A percentile compares a stretch with the other conserved stretches of the same genome.
Conservation (phyloP, 768 basidiomycete genomes). For the Lactifluus volemus region DNA sequence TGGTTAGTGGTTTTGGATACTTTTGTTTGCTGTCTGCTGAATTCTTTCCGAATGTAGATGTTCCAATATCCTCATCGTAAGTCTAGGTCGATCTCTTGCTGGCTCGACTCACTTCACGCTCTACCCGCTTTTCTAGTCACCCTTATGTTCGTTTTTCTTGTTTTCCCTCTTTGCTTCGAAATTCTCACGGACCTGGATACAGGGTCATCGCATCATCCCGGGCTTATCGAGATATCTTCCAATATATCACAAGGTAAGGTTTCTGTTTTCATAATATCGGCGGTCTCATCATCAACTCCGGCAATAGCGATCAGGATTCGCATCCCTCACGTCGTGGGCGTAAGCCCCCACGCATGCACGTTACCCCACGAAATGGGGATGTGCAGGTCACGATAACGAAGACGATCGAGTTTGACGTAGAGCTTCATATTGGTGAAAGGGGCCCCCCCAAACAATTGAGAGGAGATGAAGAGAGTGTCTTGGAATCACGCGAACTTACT, state of each 20-base stretch:
- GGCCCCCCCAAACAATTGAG: neutral
- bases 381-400: conserved; percentile 15
- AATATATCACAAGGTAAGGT: conserved; percentile 15
- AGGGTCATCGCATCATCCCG: conserved; percentile 17
- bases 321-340: neutral
- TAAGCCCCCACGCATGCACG: conserved; percentile 7
- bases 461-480: neutral
- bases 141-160: conserved; percentile 3
- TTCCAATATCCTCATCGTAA: conserved; percentile 18
- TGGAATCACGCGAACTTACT: neutral
- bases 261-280: neutral
- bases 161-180: neutral
- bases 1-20: conserved; percentile 1
- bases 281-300: neutral
- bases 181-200: neutral
- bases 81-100: neutral
- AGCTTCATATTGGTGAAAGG: neutral
- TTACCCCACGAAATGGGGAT: neutral
- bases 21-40: neutral
- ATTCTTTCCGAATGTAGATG: neutral
- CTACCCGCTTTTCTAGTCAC: neutral
- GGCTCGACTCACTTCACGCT: neutral
- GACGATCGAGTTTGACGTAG: conserved; percentile 16
- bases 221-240: conserved; percentile 17
- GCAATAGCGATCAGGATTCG: conserved; percentile 6